Conservation (phyloP, 176 grass and related monocot genomes). For the Elaeis guineensis region DNA sequence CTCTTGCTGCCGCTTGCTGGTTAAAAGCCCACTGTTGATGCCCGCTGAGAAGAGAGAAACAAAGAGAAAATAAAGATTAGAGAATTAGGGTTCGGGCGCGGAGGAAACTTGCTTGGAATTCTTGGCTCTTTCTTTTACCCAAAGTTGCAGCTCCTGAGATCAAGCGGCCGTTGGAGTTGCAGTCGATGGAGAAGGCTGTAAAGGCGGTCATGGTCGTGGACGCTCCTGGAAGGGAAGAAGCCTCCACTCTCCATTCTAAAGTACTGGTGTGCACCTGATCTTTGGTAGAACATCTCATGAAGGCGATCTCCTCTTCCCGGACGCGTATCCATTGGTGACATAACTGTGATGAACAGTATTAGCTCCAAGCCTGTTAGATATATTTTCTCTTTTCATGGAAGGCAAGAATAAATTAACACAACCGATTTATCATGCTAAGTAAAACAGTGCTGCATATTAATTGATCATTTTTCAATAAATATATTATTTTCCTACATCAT, state of each 20-base stretch:
- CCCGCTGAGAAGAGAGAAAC: constrained; percentile 17
- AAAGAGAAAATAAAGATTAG: not conserved
- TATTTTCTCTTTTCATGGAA: no score
- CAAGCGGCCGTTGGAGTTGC: constrained; percentile 34
- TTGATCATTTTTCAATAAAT: no score
- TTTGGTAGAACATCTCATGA: constrained; percentile 62
- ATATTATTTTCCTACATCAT: no score
- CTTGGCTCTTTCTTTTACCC: constrained; percentile 22
- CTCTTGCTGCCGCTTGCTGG: constrained; percentile 25
- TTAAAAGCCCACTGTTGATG: constrained; percentile 59
- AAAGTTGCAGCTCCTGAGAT: constrained; percentile 45
- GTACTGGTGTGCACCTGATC: constrained; percentile 33
- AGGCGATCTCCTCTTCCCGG: constrained; percentile 65
- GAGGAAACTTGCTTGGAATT: not conserved
- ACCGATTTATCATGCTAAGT: no score
- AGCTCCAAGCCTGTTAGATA: not conserved
- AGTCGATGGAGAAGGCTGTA: constrained; percentile 39
- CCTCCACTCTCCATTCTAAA: constrained; percentile 31
- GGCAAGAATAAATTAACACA: no score
- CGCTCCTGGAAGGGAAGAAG: constrained; percentile 28
- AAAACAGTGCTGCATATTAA: no score
- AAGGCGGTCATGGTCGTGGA: constrained; percentile 32
- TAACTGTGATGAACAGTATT: constrained; percentile 25
- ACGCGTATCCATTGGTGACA: constrained; percentile 75
- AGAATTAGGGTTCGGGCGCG: constrained; percentile 33